These are phyloP conservation scores for Chenopodium formosanum DNA, from an alignment of 148 eudicot species.

Conservation along the genomic window DNA sequence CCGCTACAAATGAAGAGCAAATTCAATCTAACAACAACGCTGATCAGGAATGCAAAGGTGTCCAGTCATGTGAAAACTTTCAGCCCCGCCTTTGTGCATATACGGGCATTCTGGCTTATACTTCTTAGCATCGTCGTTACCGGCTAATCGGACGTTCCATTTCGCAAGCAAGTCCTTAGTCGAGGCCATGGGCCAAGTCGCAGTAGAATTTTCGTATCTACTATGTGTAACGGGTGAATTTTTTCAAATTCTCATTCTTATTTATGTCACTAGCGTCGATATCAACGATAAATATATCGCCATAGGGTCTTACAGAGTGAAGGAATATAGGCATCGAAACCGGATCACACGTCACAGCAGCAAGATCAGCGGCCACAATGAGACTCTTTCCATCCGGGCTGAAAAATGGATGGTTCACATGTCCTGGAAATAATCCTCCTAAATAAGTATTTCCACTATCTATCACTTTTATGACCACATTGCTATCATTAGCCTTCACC, in stretches of 20 bases:
- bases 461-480: constrained; percentile 1
- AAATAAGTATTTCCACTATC: neutral
- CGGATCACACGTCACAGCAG: constrained; percentile 25
- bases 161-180: constrained; percentile 5
- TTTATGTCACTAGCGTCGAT: constrained; percentile 11
- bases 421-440: no score
- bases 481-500: neutral
- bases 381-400: neutral
- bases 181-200: constrained; percentile 13
- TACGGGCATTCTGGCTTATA: constrained; percentile 13
- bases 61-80: constrained; percentile 20
- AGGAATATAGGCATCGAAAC: constrained; percentile 24
- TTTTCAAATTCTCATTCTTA: constrained; percentile 20
- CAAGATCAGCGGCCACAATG: constrained; percentile 16
- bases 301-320: constrained; percentile 28
- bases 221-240: constrained; percentile 18
- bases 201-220: constrained; percentile 14
- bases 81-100: constrained; percentile 8
- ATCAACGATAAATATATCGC: constrained; percentile 23
- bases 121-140: neutral
- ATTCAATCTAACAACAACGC: neutral
- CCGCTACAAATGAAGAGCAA: neutral
- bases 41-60: constrained; percentile 13
- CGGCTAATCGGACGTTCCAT: constrained; percentile 20
- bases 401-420: neutral